Evolutionary conservation across 163 green algal species (phyloP).

Genomic region (Scenedesmus sp.): DNA sequence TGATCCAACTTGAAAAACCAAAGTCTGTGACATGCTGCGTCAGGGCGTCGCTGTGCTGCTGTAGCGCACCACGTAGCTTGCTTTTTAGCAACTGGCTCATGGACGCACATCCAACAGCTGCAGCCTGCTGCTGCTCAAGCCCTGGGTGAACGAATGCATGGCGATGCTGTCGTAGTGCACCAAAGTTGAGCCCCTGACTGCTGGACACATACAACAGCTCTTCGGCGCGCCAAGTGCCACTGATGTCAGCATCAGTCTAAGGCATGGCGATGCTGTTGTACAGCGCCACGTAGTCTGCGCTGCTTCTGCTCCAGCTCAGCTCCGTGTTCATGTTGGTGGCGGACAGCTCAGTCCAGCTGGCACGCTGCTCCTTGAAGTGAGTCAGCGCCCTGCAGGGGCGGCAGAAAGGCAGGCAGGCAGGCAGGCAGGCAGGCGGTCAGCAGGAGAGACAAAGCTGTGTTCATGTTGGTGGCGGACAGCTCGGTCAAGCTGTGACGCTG

Average conservation of each 20-base stretch:
- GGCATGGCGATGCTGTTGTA: slow-evolving; percentile 60
- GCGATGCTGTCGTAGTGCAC: slow-evolving; percentile 61
- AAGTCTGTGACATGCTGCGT: not conserved
- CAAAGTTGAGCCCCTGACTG: not conserved
- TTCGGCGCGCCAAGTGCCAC: not conserved
- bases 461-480: not conserved
- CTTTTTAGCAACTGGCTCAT: slow-evolving; percentile 1
- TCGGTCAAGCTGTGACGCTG: not conserved
- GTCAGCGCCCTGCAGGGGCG: slow-evolving; percentile 67
- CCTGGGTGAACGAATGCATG: not conserved
- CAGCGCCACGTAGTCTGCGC: slow-evolving; percentile 65
- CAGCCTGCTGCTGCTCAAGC: not conserved
- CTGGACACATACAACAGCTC: not conserved
- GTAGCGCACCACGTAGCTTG: slow-evolving; percentile 68
- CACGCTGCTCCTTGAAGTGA: slow-evolving; percentile 64
- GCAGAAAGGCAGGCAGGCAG: too few species aligned
- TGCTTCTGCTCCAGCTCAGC: slow-evolving; percentile 63
- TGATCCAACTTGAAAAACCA: not conserved
- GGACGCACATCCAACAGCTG: not conserved
- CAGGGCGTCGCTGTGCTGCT: slow-evolving; percentile 42
- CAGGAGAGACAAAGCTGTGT: not conserved
- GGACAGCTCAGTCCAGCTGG: slow-evolving; percentile 71
- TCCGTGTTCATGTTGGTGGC: slow-evolving; percentile 78
- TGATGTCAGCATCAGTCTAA: not conserved
- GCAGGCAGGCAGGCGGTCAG: too few species aligned